A percentile compares a stretch with the other conserved stretches of the same genome.
Conservation (phyloP, 2,329 filamentous ascomycete genomes). For the Pseudogymnoascus sp. region DNA sequence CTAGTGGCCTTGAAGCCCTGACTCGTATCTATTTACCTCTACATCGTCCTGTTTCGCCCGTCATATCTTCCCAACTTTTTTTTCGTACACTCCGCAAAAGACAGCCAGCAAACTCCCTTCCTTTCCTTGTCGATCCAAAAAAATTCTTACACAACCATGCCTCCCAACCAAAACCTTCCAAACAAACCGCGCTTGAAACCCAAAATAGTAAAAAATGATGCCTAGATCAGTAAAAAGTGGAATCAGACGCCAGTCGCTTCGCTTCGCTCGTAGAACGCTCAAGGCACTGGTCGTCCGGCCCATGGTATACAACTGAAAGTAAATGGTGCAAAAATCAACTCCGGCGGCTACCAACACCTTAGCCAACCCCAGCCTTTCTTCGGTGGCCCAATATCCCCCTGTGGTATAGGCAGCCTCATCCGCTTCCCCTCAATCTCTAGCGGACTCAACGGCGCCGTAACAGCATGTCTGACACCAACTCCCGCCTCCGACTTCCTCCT, state of each 20-base stretch:
- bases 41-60: neutral
- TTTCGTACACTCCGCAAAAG: neutral
- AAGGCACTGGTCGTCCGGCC: neutral
- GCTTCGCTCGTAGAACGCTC: neutral
- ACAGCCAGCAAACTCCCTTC: neutral
- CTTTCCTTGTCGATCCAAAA: neutral
- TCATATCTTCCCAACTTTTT: neutral
- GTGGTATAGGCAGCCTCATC: neutral
- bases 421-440: conserved; percentile 21
- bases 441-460: conserved; percentile 24
- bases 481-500: conserved; percentile 10
- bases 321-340: neutral
- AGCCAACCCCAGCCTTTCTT: conserved; percentile 7
- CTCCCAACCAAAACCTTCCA: neutral
- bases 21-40: neutral
- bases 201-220: neutral
- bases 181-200: neutral
- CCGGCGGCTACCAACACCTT: conserved; percentile 10
- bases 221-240: neutral
- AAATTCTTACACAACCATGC: neutral
- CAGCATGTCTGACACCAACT: conserved; percentile 21
- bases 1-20: neutral
- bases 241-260: neutral
- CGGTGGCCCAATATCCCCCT: neutral
- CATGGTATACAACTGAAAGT: conserved; percentile 4